Evolutionary conservation across 371 early-diverging fungal genomes (phyloP).

Genomic region (Mucor indicus): DNA sequence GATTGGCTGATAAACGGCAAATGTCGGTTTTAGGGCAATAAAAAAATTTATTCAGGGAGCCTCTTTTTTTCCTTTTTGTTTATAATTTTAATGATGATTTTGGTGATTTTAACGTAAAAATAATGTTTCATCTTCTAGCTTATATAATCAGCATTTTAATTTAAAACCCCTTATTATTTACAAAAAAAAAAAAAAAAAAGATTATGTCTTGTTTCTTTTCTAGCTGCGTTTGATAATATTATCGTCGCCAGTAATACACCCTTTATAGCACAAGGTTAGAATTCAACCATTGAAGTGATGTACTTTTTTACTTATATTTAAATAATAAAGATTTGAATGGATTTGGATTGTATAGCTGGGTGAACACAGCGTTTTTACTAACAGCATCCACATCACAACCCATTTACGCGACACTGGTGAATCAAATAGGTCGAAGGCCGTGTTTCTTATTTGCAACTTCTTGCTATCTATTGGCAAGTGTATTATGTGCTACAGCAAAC

Average conservation of each 20-base stretch:
- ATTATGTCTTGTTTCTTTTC: conserved; percentile 33
- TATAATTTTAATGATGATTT: too few species aligned
- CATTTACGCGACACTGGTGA: conserved; percentile 58
- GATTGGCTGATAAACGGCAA: too few species aligned
- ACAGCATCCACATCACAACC: conserved; percentile 58
- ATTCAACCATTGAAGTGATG: background rate
- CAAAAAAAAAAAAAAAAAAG: conserved; percentile 12
- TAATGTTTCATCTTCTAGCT: too few species aligned
- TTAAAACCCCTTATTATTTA: background rate
- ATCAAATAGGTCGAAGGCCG: conserved; percentile 67
- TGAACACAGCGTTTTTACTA: conserved; percentile 43
- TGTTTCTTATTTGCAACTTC: conserved; percentile 58
- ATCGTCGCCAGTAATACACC: conserved; percentile 36
- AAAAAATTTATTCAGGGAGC: too few species aligned
- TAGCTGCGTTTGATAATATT: conserved; percentile 46
- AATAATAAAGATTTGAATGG: conserved; percentile 31
- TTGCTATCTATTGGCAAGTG: conserved; percentile 62
- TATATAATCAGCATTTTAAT: background rate
- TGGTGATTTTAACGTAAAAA: too few species aligned
- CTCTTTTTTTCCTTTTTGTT: too few species aligned
- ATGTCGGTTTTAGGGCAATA: too few species aligned
- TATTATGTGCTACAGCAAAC: conserved; percentile 65
- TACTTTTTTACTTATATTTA: too few species aligned
- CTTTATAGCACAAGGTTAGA: conserved; percentile 26
- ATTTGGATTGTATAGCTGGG: conserved; percentile 37